A percentile compares a stretch with the other conserved stretches of the same genome.
These are phyloP conservation scores for Acanthamoeba healyi DNA, from an alignment of 208 protist species.

Conservation along the genomic window DNA sequence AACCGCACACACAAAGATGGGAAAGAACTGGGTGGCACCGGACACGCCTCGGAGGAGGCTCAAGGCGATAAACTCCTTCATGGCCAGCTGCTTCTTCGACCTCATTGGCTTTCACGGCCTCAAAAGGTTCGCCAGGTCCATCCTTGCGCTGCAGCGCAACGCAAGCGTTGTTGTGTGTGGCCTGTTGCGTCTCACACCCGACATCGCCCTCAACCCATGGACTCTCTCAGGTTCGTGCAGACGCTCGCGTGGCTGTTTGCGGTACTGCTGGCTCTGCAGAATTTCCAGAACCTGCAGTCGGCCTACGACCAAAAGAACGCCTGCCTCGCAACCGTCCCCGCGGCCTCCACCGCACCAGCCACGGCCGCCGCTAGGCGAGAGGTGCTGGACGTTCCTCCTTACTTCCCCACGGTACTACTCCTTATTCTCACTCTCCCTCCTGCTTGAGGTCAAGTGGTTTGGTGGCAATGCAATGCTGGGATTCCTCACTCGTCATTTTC, in stretches of 20 bases:
- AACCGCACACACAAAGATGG: not conserved
- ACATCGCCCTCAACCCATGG: not conserved
- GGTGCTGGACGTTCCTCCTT: not conserved
- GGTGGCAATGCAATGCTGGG: no score
- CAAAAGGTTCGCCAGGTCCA: no score
- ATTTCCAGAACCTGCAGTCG: constrained; percentile 32
- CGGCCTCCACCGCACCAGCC: not conserved
- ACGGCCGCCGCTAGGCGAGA: not conserved
- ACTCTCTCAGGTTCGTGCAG: constrained; percentile 9
- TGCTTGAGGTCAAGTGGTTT: no score
- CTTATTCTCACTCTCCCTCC: not conserved
- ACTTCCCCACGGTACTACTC: not conserved
- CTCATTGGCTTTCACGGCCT: not conserved
- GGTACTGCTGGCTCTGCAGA: constrained; percentile 28
- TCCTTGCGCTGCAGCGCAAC: no score
- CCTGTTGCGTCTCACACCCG: no score
- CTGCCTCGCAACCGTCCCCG: not conserved
- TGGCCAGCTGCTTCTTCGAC: constrained; percentile 15
- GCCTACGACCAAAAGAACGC: constrained; percentile 38
- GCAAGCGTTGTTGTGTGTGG: no score
- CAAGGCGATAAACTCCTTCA: constrained; percentile 9
- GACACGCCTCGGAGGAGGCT: constrained; percentile 3
- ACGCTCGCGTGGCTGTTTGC: constrained; percentile 16
- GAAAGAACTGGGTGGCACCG: not conserved
- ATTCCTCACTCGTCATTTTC: no score